A percentile compares a stretch with the other conserved stretches of the same genome.
phyloP scores from a whole-genome alignment of 2,329 filamentous ascomycete genomes.

The Esteya vermicola region DNA sequence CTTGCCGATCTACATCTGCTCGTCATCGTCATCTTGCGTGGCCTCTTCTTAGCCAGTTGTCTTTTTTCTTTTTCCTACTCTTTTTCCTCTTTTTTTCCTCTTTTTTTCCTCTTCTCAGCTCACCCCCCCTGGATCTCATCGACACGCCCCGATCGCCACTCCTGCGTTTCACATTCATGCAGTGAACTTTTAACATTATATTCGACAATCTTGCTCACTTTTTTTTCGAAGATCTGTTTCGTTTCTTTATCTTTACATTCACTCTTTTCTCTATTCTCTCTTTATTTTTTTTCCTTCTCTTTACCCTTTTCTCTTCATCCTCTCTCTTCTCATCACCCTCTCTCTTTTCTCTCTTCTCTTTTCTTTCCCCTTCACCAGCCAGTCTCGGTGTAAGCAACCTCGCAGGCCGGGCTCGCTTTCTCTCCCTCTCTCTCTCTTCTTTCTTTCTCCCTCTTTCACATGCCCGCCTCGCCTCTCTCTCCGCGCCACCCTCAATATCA shows the following conservation, averaged over 20 bases:
- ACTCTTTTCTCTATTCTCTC: background rate
- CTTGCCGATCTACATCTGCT: background rate
- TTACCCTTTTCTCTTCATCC: background rate
- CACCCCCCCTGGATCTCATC: no score
- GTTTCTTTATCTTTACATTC: background rate
- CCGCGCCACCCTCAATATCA: slow-evolving; percentile 11
- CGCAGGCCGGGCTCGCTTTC: no score
- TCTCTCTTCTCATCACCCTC: background rate
- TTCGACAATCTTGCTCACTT: no score
- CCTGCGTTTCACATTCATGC: no score
- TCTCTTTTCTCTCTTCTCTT: background rate
- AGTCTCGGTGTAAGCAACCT: no score
- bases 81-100: background rate
- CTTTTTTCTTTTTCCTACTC: background rate
- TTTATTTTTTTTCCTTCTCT: background rate
- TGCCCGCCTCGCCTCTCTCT: background rate
- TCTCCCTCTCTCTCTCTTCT: background rate
- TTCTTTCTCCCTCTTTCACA: background rate
- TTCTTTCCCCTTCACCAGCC: no score
- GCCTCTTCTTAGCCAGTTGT: no score
- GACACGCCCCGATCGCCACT: no score
- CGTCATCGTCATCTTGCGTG: no score
- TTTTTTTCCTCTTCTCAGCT: background rate
- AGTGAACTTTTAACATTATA: no score
- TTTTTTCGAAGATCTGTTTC: no score